Evolutionary conservation across 2,329 filamentous ascomycete species (phyloP).

Genomic region (Colletotrichum trifolii): DNA sequence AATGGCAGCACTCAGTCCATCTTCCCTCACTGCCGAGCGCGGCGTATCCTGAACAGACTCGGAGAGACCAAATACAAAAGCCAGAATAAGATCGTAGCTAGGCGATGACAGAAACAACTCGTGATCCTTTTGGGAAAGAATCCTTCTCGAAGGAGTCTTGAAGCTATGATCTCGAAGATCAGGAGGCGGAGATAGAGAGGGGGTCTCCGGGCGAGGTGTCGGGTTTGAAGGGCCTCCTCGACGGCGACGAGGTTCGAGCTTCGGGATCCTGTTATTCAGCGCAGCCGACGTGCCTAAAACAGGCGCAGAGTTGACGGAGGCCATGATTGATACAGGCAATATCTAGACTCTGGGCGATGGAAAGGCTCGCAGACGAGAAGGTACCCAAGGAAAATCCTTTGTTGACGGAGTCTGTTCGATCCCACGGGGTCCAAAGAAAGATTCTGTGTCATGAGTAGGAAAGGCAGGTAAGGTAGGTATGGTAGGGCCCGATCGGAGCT

Average conservation of each 20-base stretch:
- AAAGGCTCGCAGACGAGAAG: too few species aligned
- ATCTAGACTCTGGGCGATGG: not conserved
- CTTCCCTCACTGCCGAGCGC: conserved; percentile 69
- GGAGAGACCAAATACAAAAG: conserved; percentile 88
- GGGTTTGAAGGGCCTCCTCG: conserved; percentile 63
- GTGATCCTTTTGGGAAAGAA: conserved; percentile 84
- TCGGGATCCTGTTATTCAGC: conserved; percentile 63
- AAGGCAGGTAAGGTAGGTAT: too few species aligned
- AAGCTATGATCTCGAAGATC: conserved; percentile 70
- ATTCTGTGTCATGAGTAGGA: too few species aligned
- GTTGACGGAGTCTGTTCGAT: too few species aligned
- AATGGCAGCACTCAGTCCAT: conserved; percentile 68
- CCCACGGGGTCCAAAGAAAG: too few species aligned
- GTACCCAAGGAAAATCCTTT: too few species aligned
- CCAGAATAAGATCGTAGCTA: conserved; percentile 79
- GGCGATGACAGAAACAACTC: conserved; percentile 82
- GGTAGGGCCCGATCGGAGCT: too few species aligned
- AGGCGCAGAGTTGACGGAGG: conserved; percentile 7
- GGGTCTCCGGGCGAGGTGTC: conserved; percentile 78
- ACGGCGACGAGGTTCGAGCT: conserved; percentile 73
- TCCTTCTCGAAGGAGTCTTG: conserved; percentile 77
- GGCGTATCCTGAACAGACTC: conserved; percentile 81
- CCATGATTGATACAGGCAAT: conserved; percentile 8
- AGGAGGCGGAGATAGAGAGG: conserved; percentile 75
- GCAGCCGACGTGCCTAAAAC: not conserved